Percentiles rank a stretch among this genome's conserved stretches.
These are phyloP conservation scores for Asterochloris sp. DNA, from an alignment of 139 green algal species.

Conservation along the genomic window DNA sequence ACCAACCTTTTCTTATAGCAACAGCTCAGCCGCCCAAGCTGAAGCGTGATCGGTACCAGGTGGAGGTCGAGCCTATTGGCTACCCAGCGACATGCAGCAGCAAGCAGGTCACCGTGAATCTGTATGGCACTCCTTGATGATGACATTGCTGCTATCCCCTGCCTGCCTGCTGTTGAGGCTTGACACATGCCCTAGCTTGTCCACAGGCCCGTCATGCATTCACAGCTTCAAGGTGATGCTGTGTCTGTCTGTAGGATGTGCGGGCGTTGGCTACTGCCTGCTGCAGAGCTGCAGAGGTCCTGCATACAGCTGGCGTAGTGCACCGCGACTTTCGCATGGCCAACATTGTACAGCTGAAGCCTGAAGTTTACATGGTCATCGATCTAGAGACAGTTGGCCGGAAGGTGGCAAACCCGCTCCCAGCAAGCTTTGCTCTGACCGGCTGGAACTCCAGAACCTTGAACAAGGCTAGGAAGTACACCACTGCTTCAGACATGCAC, in stretches of 20 bases:
- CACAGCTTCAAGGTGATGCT: not conserved
- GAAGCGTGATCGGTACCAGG: too few species aligned
- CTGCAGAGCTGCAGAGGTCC: constrained; percentile 3
- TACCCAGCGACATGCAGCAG: not conserved
- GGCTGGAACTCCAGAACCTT: not conserved
- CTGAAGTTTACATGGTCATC: constrained; percentile 8
- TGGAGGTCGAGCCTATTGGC: not conserved
- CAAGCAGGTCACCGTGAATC: constrained; percentile 4
- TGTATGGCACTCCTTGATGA: not conserved
- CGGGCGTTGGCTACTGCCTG: not conserved
- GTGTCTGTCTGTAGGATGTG: constrained; percentile 3
- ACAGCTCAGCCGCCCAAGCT: too few species aligned
- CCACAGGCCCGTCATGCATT: not conserved
- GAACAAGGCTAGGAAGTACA: not conserved
- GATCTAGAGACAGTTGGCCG: not conserved
- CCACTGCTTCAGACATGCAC: constrained; percentile 5
- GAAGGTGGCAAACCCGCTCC: not conserved
- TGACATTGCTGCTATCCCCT: not conserved
- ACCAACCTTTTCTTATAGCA: too few species aligned
- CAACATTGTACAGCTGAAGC: constrained; percentile 5
- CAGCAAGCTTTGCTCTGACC: not conserved
- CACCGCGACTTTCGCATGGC: constrained; percentile 9
- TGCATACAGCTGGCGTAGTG: not conserved
- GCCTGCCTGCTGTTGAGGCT: not conserved
- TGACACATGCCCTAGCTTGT: not conserved